Base-by-base conservation (phyloP, 2,329 filamentous ascomycete genomes). In the Aspergillus neoniger region DNA sequence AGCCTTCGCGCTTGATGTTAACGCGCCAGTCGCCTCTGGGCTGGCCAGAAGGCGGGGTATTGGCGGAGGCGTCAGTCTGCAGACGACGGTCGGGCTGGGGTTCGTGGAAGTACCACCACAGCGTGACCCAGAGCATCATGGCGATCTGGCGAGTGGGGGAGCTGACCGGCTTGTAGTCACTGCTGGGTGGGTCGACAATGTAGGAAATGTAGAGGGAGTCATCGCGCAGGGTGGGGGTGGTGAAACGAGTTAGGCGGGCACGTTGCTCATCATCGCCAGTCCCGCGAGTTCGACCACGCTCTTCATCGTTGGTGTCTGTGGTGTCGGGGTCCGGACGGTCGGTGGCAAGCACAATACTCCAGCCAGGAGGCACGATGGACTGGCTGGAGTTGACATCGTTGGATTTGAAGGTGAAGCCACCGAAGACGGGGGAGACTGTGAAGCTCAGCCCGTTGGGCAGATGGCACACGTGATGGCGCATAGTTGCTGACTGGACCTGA, bases 61-160 rank as follows among this genome's bases (percentile, higher is more conserved):
- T 74, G 65, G 83, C 84, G 1, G 88, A 90, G 0, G 85, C 81
- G 5, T 86, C 80, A 6, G 86, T 91, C 17, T 82, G 82, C 36
- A 95, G 72, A 53, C 86, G 83, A 0, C 85, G 82, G 21, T 84
- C 81, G 0, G 94, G 94, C 68, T 89, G 84, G 1, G 87, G 84
- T 75, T 96, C 91, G 78, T 97, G 93, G 69, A 97, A 98, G 80
- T 98, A 98, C 94, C 94, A 98, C 81, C 92, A 96, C 44, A 98
- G 81, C 1, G 92, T 93, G 36, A 92, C 87, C 91, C 92, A 98
- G 6, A 98, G 83, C 90, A 97, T 96, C 91, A 97, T 92, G 66
- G 94, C 94, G 62, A 96, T 91, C 78, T 96, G 91, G 48, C 93
- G 84, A 0, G 92, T 95, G 0, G 91, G 91, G 63, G 92, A 96